These are phyloP conservation scores for Avena sativa DNA, from an alignment of 176 grass and related monocot genomes.

Conservation along the genomic window DNA sequence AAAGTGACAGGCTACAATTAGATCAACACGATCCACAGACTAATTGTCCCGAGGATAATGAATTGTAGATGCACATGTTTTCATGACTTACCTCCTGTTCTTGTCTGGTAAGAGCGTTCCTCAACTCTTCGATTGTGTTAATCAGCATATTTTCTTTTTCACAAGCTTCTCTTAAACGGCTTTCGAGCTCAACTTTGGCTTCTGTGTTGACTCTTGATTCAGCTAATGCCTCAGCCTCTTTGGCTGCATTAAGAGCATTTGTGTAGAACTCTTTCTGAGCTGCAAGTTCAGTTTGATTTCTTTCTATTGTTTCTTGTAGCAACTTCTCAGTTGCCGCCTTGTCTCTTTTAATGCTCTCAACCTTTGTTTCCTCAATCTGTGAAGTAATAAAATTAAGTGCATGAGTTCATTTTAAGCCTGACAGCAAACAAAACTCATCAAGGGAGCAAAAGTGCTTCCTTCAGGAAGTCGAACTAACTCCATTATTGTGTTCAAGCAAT, in stretches of 20 bases:
- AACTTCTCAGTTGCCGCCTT: conserved; percentile 92
- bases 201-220: conserved; percentile 94
- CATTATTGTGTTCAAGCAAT: not conserved
- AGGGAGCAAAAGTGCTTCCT: not conserved
- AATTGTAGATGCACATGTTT: conserved; percentile 24
- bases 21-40: conserved; percentile 14
- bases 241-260: conserved; percentile 96
- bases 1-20: not conserved
- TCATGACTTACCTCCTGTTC: conserved; percentile 88
- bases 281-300: conserved; percentile 90
- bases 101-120: conserved; percentile 90
- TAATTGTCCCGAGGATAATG: not conserved
- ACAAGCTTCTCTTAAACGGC: conserved; percentile 76
- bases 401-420: conserved; percentile 12
- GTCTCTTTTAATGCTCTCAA: conserved; percentile 96
- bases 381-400: conserved; percentile 49
- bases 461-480: conserved; percentile 26
- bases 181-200: conserved; percentile 93
- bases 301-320: conserved; percentile 99
- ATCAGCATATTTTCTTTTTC: conserved; percentile 92
- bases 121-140: conserved; percentile 96
- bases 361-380: conserved; percentile 97
- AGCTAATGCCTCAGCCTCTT: conserved; percentile 92
- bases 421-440: conserved; percentile 17
- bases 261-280: conserved; percentile 99